A percentile compares a stretch with the other conserved stretches of the same genome.
Conservation (phyloP, 495 filamentous ascomycete genomes). For the Podospora pseudocomata region DNA sequence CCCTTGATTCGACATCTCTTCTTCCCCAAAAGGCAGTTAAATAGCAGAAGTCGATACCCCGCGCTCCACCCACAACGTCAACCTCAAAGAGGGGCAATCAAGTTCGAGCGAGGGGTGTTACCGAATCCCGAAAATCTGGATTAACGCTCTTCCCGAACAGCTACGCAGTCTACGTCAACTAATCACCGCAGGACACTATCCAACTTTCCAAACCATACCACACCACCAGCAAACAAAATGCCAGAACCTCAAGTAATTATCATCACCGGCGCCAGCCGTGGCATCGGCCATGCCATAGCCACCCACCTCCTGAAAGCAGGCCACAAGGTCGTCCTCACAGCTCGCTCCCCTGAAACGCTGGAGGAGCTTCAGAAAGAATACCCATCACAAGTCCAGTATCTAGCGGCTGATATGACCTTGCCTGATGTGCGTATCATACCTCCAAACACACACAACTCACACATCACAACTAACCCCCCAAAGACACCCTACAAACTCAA, state of each 20-base stretch:
- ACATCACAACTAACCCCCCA: background rate
- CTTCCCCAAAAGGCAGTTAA: background rate
- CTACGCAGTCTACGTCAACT: background rate
- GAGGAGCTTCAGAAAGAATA: conserved; percentile 63
- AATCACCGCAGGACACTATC: background rate
- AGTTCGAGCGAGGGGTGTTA: background rate
- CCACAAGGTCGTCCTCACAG: conserved; percentile 72
- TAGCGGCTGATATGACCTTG: conserved; percentile 75
- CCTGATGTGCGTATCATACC: conserved; percentile 41
- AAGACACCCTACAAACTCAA: conserved; percentile 59
- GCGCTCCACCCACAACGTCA: background rate
- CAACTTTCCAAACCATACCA: background rate
- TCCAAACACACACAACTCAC: background rate
- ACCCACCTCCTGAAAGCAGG: conserved; percentile 63
- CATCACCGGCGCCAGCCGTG: conserved; percentile 67
- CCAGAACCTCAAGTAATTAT: conserved; percentile 46
- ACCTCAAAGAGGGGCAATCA: background rate
- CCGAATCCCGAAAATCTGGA: background rate
- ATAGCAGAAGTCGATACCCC: background rate
- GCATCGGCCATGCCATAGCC: conserved; percentile 78
- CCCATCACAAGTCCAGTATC: conserved; percentile 60
- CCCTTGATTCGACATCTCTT: background rate
- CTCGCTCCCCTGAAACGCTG: conserved; percentile 65
- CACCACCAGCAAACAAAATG: background rate
- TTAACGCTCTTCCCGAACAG: background rate